Percentiles rank a stretch among this genome's conserved stretches.
phyloP scores from a whole-genome alignment of 257 asterid species.

The Rehmannia glutinosa region DNA sequence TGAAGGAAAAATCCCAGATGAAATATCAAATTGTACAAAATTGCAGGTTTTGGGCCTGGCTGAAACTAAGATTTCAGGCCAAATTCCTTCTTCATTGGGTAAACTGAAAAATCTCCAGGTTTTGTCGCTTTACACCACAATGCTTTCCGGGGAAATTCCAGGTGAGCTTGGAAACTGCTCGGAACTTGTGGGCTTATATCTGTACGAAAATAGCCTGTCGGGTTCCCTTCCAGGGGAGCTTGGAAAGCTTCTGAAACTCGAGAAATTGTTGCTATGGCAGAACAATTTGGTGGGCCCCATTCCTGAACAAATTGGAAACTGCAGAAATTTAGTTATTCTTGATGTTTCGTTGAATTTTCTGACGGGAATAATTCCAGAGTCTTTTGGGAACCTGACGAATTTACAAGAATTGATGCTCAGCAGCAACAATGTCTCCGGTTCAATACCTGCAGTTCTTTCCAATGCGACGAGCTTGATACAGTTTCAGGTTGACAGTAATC shows the following conservation, averaged over 20 bases:
- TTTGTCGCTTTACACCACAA: slow-evolving; percentile 61
- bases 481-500: slow-evolving; percentile 60
- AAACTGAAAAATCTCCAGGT: slow-evolving; percentile 46
- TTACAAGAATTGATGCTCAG: slow-evolving; percentile 68
- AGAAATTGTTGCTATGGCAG: slow-evolving; percentile 65
- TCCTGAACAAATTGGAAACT: slow-evolving; percentile 58
- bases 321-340: slow-evolving; percentile 40
- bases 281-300: slow-evolving; percentile 50
- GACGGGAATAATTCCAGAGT: slow-evolving; percentile 48
- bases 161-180: slow-evolving; percentile 60
- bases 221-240: slow-evolving; percentile 57
- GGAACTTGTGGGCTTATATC: slow-evolving; percentile 54
- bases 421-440: slow-evolving; percentile 63
- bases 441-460: slow-evolving; percentile 58
- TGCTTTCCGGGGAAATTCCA: slow-evolving; percentile 70
- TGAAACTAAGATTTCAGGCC: slow-evolving; percentile 63
- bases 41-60: slow-evolving; percentile 62
- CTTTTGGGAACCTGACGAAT: slow-evolving; percentile 50
- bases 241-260: slow-evolving; percentile 64
- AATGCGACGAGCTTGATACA: slow-evolving; percentile 52
- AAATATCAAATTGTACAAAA: slow-evolving; percentile 46
- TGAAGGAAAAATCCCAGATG: slow-evolving; percentile 54
- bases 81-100: slow-evolving; percentile 54
- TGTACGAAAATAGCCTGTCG: slow-evolving; percentile 57
- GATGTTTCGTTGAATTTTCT: slow-evolving; percentile 57